A percentile compares a stretch with the other conserved stretches of the same genome.
Conservation (phyloP, 257 asterid species). For the Marsdenia floribunda region DNA sequence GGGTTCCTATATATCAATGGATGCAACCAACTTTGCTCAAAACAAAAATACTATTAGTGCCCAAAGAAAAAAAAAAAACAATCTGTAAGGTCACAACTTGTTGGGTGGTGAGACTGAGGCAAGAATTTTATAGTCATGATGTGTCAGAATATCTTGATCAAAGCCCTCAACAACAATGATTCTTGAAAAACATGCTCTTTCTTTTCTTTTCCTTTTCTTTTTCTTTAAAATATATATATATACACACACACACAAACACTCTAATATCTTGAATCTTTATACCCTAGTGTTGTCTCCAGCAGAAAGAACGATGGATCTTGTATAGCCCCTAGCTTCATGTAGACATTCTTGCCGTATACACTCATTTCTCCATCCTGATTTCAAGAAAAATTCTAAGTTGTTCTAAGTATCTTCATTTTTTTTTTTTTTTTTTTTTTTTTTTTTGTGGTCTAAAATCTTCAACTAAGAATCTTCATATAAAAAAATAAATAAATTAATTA, state of each 20-base stretch:
- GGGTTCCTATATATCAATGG: neutral
- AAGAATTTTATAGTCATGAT: neutral
- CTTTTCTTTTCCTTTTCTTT: too few relatives aligned
- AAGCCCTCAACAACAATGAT: neutral
- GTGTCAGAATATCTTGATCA: neutral
- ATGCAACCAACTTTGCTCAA: neutral
- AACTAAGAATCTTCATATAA: neutral
- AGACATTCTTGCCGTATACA: neutral
- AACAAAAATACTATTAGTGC: neutral
- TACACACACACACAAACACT: neutral
- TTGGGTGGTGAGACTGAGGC: neutral
- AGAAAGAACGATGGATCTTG: neutral
- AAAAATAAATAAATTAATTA: too few relatives aligned
- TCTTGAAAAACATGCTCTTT: neutral
- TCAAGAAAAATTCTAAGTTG: neutral
- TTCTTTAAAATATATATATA: neutral
- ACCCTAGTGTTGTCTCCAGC: too few relatives aligned
- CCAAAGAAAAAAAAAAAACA: neutral
- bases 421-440: neutral
- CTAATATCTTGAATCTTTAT: neutral
- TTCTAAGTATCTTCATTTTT: neutral
- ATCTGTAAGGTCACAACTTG: neutral
- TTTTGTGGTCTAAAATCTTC: neutral
- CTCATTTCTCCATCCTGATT: neutral
- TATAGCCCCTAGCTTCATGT: neutral